Evolutionary conservation across 345 rosid species (phyloP), one percentile per base, ranked within the genome.

Genomic region (Brassica carinata): DNA sequence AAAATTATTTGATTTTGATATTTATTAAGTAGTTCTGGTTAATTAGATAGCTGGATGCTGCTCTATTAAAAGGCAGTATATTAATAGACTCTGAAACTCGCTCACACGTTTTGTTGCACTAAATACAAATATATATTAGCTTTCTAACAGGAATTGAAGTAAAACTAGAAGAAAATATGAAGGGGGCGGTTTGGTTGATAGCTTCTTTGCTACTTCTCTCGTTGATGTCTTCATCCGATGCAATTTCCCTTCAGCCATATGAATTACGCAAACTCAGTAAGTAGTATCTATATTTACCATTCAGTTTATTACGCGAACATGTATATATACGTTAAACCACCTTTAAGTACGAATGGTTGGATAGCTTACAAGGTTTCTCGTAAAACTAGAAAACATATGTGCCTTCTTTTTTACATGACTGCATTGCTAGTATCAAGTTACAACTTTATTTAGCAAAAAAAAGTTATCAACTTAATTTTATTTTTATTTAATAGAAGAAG

Each of bases 151-250:
- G 58, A 53, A 5, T 53, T 5, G 5, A 53, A 14, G 19, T 17
- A 53, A 53, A 53, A 14, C 17, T 53, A 53, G 58, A n/a, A 53
- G 58, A 53, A 53, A 53, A 1, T 43, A 53, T 48, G 73, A 69
- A 27, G 36, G 73, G 73, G 51, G n/a, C 15, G 4, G 15, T 69
- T 19, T 69, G 62, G 62, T 27, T 69, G 62, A n/a, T 69, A 14
- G 73, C 73, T 69, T 27, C 3, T 5, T 7, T 71, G 36, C 31
- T 71, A 17, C 5, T 57, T 71, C 5, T 71, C 61, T 71, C 45
- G 2, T 30, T 71, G 29, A 8, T 57, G 19, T 15, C 19, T 27
- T 69, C 62, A 53, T 69, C 38, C 13, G 6, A 27, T 48, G 63
- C 61, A 51, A 7, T 7, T 48, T 48, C 62, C 51, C 7, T 27